These are phyloP conservation scores for Phytophthora cajani DNA, from an alignment of 352 stramenopile genomes.

Conservation along the genomic window DNA sequence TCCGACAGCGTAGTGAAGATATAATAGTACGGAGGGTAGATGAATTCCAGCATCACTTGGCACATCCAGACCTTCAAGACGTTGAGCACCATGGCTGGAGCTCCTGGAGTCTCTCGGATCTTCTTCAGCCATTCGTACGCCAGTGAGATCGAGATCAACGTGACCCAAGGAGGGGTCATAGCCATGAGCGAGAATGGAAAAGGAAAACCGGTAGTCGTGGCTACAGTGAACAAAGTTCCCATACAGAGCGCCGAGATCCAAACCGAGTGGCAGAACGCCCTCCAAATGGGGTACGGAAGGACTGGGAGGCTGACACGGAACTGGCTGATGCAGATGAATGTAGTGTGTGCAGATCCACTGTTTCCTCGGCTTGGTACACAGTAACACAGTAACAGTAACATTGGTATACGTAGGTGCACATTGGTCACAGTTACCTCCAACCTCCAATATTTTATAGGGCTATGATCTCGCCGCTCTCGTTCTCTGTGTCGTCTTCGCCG, in stretches of 20 bases:
- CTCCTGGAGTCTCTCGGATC: slow-evolving; percentile 3
- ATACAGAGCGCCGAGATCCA: not conserved
- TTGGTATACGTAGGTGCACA: too few relatives aligned
- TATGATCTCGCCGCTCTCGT: too few relatives aligned
- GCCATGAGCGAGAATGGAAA: slow-evolving; percentile 20
- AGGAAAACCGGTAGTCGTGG: not conserved
- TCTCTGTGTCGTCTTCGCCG: too few relatives aligned
- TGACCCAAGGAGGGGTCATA: slow-evolving; percentile 8
- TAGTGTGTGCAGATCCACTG: too few relatives aligned
- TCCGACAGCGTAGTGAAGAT: slow-evolving; percentile 4
- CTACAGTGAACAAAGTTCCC: slow-evolving; percentile 1
- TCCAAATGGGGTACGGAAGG: not conserved
- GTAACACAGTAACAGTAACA: too few relatives aligned
- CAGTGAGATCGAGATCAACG: slow-evolving; percentile 1
- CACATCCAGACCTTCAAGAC: slow-evolving; percentile 18
- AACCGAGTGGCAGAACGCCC: not conserved
- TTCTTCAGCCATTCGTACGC: slow-evolving; percentile 10
- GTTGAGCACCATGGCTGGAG: slow-evolving; percentile 1
- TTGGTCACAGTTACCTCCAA: too few relatives aligned
- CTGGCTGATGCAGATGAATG: slow-evolving; percentile 2
- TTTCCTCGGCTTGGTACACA: too few relatives aligned
- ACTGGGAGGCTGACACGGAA: not conserved
- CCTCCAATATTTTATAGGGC: too few relatives aligned
- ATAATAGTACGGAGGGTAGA: not conserved
- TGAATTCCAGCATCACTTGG: slow-evolving; percentile 1